Percentiles rank a stretch among this genome's conserved stretches.
These are phyloP conservation scores for Fusarium sp. DNA, from an alignment of 2,329 filamentous ascomycete species.

Conservation along the genomic window DNA sequence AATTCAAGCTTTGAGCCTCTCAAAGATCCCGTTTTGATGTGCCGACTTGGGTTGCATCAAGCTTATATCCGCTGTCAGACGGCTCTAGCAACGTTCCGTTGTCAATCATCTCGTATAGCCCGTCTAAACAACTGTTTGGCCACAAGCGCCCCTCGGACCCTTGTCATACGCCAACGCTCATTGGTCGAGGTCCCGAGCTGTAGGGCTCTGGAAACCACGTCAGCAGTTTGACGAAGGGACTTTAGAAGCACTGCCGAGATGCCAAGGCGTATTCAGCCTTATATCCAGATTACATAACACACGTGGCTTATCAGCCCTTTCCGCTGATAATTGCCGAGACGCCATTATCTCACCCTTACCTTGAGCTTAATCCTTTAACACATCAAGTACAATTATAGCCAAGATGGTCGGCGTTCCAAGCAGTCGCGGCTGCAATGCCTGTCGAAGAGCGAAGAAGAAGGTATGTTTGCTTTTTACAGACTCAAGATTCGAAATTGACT, in stretches of 20 bases:
- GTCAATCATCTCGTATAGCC: too few species aligned
- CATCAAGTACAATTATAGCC: not conserved
- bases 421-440: constrained; percentile 21
- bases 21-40: too few species aligned
- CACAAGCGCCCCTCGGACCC: too few species aligned
- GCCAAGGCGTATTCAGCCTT: not conserved
- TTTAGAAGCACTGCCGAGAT: not conserved
- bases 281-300: not conserved
- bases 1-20: too few species aligned
- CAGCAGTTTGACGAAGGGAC: not conserved
- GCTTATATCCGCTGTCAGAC: too few species aligned
- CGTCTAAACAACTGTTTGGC: too few species aligned
- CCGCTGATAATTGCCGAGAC: not conserved
- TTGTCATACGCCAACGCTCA: not conserved
- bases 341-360: not conserved
- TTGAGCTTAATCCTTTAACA: not conserved
- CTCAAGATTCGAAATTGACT: not conserved
- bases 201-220: not conserved
- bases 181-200: not conserved
- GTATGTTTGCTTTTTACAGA: not conserved
- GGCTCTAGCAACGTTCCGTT: too few species aligned
- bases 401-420: constrained; percentile 27
- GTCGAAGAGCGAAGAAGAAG: constrained; percentile 33
- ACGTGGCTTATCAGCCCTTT: too few species aligned
- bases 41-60: too few species aligned